A percentile compares a stretch with the other conserved stretches of the same genome.
Conservation (phyloP, 495 filamentous ascomycete species). For the Xylaria castorea region DNA sequence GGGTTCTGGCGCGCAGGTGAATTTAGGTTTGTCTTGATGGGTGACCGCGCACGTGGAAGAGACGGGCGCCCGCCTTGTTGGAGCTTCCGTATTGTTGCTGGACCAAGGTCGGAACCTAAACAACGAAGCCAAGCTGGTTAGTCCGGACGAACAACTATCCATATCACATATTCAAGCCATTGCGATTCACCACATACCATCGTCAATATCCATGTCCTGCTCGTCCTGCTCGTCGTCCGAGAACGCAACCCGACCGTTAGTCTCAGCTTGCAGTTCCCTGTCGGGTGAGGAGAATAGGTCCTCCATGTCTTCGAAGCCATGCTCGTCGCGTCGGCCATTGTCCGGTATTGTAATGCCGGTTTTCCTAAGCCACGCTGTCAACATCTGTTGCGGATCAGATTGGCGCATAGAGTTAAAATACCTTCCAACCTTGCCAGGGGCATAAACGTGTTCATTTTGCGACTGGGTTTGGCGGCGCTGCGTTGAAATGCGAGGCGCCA, state of each 20-base stretch:
- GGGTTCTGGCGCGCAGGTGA: slow-evolving; percentile 61
- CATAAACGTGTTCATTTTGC: slow-evolving; percentile 54
- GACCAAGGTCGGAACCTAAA: slow-evolving; percentile 41
- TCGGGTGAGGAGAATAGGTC: slow-evolving; percentile 88
- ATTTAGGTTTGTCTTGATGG: slow-evolving; percentile 62
- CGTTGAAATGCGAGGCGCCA: slow-evolving; percentile 24
- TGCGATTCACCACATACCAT: slow-evolving; percentile 33
- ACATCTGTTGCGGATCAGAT: background rate
- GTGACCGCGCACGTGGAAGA: slow-evolving; percentile 56
- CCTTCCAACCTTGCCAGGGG: slow-evolving; percentile 59
- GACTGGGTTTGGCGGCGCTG: slow-evolving; percentile 47
- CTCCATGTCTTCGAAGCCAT: slow-evolving; percentile 88
- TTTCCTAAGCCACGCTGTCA: slow-evolving; percentile 53
- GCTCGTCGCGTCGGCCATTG: slow-evolving; percentile 80
- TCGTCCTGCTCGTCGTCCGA: slow-evolving; percentile 43
- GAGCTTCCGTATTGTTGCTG: slow-evolving; percentile 38
- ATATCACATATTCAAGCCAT: background rate
- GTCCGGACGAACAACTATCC: background rate
- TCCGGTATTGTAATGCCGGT: slow-evolving; percentile 86
- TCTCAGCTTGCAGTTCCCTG: slow-evolving; percentile 54
- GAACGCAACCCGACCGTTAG: slow-evolving; percentile 38
- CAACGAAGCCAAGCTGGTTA: slow-evolving; percentile 23
- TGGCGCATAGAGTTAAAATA: slow-evolving; percentile 33
- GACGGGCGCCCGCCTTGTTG: slow-evolving; percentile 40
- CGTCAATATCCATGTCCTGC: slow-evolving; percentile 45